Evolutionary conservation across 1,139 yeast species (phyloP), one percentile per base, ranked within the genome.

Genomic region (Pneumocystis jirovecii): DNA sequence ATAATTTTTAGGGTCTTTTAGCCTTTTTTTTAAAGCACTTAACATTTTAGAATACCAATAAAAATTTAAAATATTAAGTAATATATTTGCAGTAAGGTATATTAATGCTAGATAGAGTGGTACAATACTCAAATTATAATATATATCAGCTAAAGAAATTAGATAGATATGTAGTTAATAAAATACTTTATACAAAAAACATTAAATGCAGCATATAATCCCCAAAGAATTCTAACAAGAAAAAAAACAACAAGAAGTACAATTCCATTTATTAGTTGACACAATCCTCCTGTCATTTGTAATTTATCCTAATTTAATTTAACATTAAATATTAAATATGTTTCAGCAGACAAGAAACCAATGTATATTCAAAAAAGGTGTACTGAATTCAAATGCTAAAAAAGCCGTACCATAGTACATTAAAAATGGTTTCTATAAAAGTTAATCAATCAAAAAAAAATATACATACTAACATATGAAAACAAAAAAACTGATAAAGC

Each of bases 311-410:
- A 50, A 6, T 19, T 65, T 59, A 17, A 63, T 65, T 61, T 64
- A 66, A 19, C 25, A 21, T 29, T 8, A 42, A 50, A 15, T 19
- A 17, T 21, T 56, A 21, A 42, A 60, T 40, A 60, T 39, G 12
- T 42, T 10, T 60, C 25, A 25, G 25, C 57, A 50, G 17, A 50
- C 42, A 1, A 93, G 88, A 73, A 88, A 86, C 97, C 97, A 91
- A 76, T 96, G 87, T 69, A 90, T 75, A 76, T 93, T 91, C 66
- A 93, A 85, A 74, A 91, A 91, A 15, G 98, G 97, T 8, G 97
- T 93, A 29, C 96, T 88, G 67, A 87, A 80, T 76, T 93, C 98
- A 77, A 93, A 93, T 68, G 89, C 72, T 71, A 93, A 80, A 76
- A 93, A 93, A 10, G 85, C 83, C 0, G 96, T 95, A 21, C 89